phyloP scores from a whole-genome alignment of 164 flowering plant species.

The Chimonanthus salicifolius region DNA sequence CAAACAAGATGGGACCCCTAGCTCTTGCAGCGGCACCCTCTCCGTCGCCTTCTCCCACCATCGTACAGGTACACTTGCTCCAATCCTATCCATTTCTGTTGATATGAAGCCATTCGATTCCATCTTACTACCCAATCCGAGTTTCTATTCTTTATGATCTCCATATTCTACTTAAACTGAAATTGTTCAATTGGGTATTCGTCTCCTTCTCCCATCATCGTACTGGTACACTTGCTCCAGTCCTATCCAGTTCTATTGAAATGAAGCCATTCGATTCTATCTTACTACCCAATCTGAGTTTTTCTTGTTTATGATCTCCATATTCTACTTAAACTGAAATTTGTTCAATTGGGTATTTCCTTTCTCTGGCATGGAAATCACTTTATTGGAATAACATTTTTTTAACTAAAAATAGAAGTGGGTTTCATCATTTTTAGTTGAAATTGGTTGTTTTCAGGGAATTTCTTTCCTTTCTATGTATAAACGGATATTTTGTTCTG shows the following conservation, averaged over 20 bases:
- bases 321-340: not conserved
- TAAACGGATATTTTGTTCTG: not conserved
- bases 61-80: conserved; percentile 5
- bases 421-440: not conserved
- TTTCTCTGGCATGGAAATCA: not conserved
- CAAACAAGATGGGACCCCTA: not conserved
- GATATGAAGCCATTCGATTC: not conserved
- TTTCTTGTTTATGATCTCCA: not conserved
- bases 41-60: conserved; percentile 1
- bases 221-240: conserved; percentile 2
- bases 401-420: not conserved
- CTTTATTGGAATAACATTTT: not conserved
- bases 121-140: not conserved
- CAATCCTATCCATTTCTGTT: not conserved
- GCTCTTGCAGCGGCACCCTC: conserved; percentile 2
- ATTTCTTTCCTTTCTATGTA: not conserved
- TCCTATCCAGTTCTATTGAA: not conserved
- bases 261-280: not conserved
- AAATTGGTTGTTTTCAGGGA: not conserved
- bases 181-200: not conserved
- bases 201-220: not conserved
- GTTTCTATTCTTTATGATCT: not conserved
- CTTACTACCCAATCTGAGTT: not conserved
- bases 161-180: not conserved
- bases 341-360: not conserved